Conservation (phyloP, 2,329 filamentous ascomycete genomes). For the Aspergillus sclerotialis region DNA sequence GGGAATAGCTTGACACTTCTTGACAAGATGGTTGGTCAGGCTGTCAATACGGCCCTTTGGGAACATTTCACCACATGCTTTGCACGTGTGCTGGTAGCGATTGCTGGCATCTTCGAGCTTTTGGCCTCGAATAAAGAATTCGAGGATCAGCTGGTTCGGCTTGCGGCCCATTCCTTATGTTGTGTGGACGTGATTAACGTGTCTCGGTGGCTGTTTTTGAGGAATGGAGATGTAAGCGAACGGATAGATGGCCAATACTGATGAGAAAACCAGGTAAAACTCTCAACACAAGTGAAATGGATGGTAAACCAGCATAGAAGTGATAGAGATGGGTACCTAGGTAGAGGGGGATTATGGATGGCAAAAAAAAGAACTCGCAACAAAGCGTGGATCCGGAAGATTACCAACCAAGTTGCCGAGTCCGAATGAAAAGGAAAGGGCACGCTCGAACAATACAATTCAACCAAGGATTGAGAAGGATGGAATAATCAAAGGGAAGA, state of each 20-base stretch:
- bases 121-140: constrained; percentile 79
- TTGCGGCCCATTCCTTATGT: constrained; percentile 63
- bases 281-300: no score
- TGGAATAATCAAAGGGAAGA: constrained; percentile 3
- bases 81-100: constrained; percentile 86
- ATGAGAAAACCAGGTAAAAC: no score
- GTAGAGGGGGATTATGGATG: constrained; percentile 9
- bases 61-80: constrained; percentile 79
- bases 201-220: no score
- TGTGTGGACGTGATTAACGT: no score
- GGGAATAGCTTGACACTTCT: constrained; percentile 75
- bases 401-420: background rate
- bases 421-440: background rate
- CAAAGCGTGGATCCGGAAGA: background rate
- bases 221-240: no score
- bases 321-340: background rate
- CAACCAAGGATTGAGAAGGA: background rate
- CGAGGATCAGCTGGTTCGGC: constrained; percentile 75
- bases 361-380: constrained; percentile 11
- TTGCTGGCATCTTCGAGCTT: constrained; percentile 88
- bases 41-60: constrained; percentile 83
- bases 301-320: background rate
- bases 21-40: constrained; percentile 72
- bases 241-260: no score
- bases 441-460: background rate